These are phyloP conservation scores for Lindgomyces ingoldianus DNA, from an alignment of 495 filamentous ascomycete species.

Conservation along the genomic window DNA sequence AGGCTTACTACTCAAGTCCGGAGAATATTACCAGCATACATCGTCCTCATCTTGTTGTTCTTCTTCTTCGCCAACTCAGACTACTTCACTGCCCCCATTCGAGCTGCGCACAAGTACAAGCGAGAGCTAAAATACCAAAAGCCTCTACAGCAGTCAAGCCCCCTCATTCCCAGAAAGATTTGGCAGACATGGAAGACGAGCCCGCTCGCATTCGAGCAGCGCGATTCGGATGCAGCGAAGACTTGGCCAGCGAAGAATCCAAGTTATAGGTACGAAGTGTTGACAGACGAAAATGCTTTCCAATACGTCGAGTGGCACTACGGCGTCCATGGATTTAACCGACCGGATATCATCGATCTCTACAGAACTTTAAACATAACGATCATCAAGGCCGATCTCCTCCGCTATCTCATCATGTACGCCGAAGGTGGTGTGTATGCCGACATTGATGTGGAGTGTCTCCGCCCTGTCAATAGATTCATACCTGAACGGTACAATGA, in stretches of 20 bases:
- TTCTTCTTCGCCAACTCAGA: slow-evolving; percentile 25
- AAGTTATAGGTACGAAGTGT: slow-evolving; percentile 61
- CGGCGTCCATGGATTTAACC: slow-evolving; percentile 58
- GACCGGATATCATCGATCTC: slow-evolving; percentile 60
- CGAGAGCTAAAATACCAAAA: slow-evolving; percentile 29
- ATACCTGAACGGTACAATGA: slow-evolving; percentile 50
- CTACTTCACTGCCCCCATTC: slow-evolving; percentile 29
- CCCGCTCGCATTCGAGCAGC: slow-evolving; percentile 57
- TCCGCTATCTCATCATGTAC: slow-evolving; percentile 58
- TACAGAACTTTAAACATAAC: slow-evolving; percentile 58
- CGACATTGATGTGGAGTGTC: slow-evolving; percentile 55
- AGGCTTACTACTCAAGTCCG: slow-evolving; percentile 25
- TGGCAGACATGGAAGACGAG: slow-evolving; percentile 71
- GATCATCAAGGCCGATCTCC: slow-evolving; percentile 59
- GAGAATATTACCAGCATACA: slow-evolving; percentile 26
- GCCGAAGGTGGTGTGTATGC: slow-evolving; percentile 55
- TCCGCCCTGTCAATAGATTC: slow-evolving; percentile 50
- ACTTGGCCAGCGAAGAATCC: slow-evolving; percentile 63
- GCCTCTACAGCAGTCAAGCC: slow-evolving; percentile 10
- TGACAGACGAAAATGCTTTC: slow-evolving; percentile 63
- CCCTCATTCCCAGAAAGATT: slow-evolving; percentile 55
- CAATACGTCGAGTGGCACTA: slow-evolving; percentile 62
- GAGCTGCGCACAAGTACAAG: slow-evolving; percentile 27
- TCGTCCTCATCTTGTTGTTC: slow-evolving; percentile 23
- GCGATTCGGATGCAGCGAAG: slow-evolving; percentile 54